A percentile compares a stretch with the other conserved stretches of the same genome.
phyloP scores from a whole-genome alignment of 208 protist genomes.

The Leishmania turanica region DNA sequence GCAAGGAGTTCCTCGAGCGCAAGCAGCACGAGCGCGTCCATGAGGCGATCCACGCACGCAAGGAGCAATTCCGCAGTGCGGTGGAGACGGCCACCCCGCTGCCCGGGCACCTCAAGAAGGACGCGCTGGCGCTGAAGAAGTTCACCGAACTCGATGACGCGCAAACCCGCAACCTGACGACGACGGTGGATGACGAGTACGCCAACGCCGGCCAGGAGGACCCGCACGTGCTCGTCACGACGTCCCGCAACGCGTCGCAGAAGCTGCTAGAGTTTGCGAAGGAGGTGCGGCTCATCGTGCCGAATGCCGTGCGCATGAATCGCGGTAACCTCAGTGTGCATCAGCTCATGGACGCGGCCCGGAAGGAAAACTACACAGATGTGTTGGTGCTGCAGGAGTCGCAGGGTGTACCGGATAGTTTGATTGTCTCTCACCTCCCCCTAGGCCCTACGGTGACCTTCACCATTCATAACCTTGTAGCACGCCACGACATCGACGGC shows the following conservation, averaged over 20 bases:
- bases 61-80: slow-evolving; percentile 86
- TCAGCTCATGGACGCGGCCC: slow-evolving; percentile 95
- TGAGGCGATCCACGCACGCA: slow-evolving; percentile 69
- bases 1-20: slow-evolving; percentile 89
- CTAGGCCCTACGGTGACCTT: slow-evolving; percentile 99
- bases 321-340: slow-evolving; percentile 95
- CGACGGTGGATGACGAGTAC: slow-evolving; percentile 98
- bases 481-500: slow-evolving; percentile 97
- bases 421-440: slow-evolving; percentile 98
- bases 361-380: slow-evolving; percentile 96
- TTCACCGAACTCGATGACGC: slow-evolving; percentile 91
- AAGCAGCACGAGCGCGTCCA: slow-evolving; percentile 86
- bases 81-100: slow-evolving; percentile 76
- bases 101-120: slow-evolving; percentile 86
- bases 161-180: slow-evolving; percentile 58
- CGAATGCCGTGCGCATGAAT: slow-evolving; percentile 98
- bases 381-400: slow-evolving; percentile 99
- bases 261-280: slow-evolving; percentile 98
- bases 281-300: slow-evolving; percentile 98
- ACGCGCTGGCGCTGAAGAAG: slow-evolving; percentile 86
- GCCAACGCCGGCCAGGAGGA: slow-evolving; percentile 95
- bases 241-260: slow-evolving; percentile 96
- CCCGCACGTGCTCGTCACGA: slow-evolving; percentile 99
- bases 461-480: slow-evolving; percentile 96
- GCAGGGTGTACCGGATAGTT: slow-evolving; percentile 97